Conservation (phyloP, 2,329 filamentous ascomycete species). For the Penicillium sp. region DNA sequence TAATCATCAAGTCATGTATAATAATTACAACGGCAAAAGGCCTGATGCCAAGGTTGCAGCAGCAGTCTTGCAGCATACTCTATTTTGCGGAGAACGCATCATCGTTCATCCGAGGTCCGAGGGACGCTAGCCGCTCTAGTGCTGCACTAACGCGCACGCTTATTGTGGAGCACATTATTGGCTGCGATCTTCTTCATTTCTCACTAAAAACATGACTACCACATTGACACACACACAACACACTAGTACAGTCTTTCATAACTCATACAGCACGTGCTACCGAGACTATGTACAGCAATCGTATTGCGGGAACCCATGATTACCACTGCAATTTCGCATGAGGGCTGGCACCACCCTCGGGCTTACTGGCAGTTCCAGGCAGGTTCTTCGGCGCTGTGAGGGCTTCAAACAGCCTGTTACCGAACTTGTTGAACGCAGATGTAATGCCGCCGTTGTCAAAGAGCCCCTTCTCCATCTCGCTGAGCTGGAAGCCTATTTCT, state of each 20-base stretch:
- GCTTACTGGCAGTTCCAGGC: neutral
- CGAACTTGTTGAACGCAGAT: slow-evolving; percentile 38
- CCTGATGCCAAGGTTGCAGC: no score
- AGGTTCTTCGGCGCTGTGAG: slow-evolving; percentile 17
- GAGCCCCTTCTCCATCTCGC: slow-evolving; percentile 38
- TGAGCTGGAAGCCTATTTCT: slow-evolving; percentile 34
- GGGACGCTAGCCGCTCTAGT: neutral
- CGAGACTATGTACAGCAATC: no score
- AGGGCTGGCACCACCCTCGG: neutral
- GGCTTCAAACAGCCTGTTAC: slow-evolving; percentile 30
- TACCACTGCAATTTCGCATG: slow-evolving; percentile 10
- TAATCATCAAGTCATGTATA: neutral
- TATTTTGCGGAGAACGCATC: neutral
- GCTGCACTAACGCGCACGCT: neutral
- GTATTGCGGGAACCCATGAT: no score
- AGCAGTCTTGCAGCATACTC: no score
- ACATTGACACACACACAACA: no score
- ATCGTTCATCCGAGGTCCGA: neutral
- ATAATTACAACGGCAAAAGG: no score
- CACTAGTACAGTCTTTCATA: no score
- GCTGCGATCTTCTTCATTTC: no score
- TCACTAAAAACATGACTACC: no score
- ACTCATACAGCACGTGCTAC: no score
- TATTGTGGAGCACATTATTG: neutral
- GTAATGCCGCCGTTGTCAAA: slow-evolving; percentile 36